Evolutionary conservation across 768 basidiomycete genomes (phyloP), one percentile per base, ranked within the genome.

Genomic region (Suillus clintonianus): DNA sequence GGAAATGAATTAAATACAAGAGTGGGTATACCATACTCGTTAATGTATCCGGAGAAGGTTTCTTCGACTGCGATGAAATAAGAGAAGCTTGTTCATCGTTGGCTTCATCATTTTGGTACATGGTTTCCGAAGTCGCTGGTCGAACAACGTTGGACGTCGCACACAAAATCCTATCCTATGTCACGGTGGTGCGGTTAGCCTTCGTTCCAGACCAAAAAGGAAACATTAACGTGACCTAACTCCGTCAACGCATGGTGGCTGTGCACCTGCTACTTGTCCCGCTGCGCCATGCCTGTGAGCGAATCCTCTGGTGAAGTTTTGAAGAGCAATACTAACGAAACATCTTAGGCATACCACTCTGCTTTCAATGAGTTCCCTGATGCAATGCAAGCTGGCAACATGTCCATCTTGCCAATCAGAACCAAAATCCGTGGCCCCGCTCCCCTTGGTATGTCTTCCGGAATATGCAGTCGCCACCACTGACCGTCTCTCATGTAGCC

Each of bases 341-440:
- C 11, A 11, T 19, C 8, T n/a, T 58, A 99, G 97, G 97, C 97
- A 24, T 99, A 99, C 74, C 97, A 99, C 77, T 98, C 97, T 4
- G 81, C 92, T 5, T 87, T 95, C 76, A 97, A 97, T 78, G 94
- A 95, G 65, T 86, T 88, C 48, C 83, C 86, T 39, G 92, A 97
- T 74, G 83, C 86, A 24, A 85, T 91, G 63, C 89, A 89, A 72
- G 89, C 95, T 59, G 97, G 97, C 58, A 99, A 98, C 76, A 86
- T 95, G 76, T 84, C 89, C 60, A 80, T 99, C 71, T 82, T 99
- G 65, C 95, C 97, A 37, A 92, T 99, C 78, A 90, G 87, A 76
- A 95, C 95, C 60, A 90, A 86, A 76, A 86, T 97, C 72, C 89
- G 97, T 63, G 97, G 97, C 27, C 95, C 97, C 69, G 95, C 97